A percentile compares a stretch with the other conserved stretches of the same genome.
These are phyloP conservation scores for Vitellaria paradoxa DNA, from an alignment of 179 eudicot genomes.

Conservation along the genomic window DNA sequence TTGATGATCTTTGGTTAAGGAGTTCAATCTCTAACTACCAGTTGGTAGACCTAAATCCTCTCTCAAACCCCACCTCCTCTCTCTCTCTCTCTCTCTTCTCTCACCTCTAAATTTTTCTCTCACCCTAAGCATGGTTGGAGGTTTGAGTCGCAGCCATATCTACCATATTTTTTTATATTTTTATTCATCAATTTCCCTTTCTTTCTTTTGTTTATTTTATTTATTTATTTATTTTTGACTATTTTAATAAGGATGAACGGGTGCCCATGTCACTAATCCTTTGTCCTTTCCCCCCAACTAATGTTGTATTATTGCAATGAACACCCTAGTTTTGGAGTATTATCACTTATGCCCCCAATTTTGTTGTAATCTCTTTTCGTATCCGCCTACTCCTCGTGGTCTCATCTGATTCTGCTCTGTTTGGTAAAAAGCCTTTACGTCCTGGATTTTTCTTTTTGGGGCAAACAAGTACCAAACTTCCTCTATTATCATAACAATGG, in stretches of 20 bases:
- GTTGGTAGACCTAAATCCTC: constrained; percentile 55
- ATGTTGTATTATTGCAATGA: constrained; percentile 4
- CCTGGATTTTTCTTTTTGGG: no score
- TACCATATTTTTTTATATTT: constrained; percentile 19
- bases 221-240: background rate
- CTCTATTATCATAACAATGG: background rate
- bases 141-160: constrained; percentile 28
- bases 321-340: background rate
- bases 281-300: constrained; percentile 20
- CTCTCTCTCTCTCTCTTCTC: constrained; percentile 15
- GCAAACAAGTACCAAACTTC: background rate
- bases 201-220: background rate
- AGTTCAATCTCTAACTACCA: constrained; percentile 58
- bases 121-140: constrained; percentile 30
- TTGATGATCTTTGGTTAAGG: constrained; percentile 49
- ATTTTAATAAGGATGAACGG: constrained; percentile 1
- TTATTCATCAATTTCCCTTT: background rate
- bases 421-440: no score
- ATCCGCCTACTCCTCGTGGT: background rate
- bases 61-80: constrained; percentile 15
- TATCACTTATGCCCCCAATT: background rate
- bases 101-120: constrained; percentile 9
- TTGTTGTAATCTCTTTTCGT: background rate
- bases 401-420: no score
- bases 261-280: constrained; percentile 16